These are phyloP conservation scores for Leishmania gerbilli DNA, from an alignment of 208 protist species.

Conservation along the genomic window DNA sequence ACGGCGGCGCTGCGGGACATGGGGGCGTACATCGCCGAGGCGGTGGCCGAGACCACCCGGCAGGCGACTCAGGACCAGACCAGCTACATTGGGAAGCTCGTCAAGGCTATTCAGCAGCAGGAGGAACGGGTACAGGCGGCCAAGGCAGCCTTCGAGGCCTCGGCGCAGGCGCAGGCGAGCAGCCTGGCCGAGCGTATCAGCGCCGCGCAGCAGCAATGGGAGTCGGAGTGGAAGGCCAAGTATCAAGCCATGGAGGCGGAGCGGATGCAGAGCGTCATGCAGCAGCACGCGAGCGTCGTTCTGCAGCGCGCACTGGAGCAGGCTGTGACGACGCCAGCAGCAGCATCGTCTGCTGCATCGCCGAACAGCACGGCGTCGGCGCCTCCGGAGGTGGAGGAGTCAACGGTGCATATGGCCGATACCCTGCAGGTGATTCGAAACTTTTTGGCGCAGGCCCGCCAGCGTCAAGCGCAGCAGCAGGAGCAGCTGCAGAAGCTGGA, in stretches of 20 bases:
- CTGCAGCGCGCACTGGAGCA: constrained; percentile 58
- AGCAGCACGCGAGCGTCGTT: constrained; percentile 43
- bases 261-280: constrained; percentile 42
- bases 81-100: constrained; percentile 50
- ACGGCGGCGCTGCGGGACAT: constrained; percentile 40
- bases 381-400: constrained; percentile 19
- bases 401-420: constrained; percentile 15
- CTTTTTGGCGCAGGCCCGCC: constrained; percentile 32
- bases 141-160: constrained; percentile 53
- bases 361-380: neutral
- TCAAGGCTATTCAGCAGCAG: constrained; percentile 56
- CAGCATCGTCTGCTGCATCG: constrained; percentile 4
- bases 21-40: constrained; percentile 48
- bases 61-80: constrained; percentile 41
- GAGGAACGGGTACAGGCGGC: constrained; percentile 53
- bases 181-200: constrained; percentile 57
- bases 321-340: constrained; percentile 17
- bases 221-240: constrained; percentile 63
- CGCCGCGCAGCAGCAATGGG: constrained; percentile 58
- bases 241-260: constrained; percentile 43
- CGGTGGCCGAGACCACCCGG: constrained; percentile 37
- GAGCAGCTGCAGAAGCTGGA: constrained; percentile 12
- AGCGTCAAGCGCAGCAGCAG: constrained; percentile 26
- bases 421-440: constrained; percentile 32
- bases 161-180: constrained; percentile 45